Percentiles rank a stretch among this genome's conserved stretches.
Conservation (phyloP, 805 yeast species). For the Wickerhamiella bombiphila region DNA sequence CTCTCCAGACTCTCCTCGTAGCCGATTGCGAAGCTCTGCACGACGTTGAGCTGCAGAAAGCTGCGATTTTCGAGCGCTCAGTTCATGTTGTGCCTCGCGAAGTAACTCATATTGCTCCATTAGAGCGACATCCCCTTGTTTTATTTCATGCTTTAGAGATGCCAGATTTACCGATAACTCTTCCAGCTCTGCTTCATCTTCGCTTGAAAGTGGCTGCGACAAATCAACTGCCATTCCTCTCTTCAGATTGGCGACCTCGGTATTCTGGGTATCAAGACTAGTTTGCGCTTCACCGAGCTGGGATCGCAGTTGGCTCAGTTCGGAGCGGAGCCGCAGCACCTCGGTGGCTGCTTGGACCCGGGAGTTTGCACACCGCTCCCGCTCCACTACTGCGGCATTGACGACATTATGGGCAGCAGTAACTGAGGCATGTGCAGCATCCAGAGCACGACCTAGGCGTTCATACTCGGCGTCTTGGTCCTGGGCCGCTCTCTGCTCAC, state of each 20-base stretch:
- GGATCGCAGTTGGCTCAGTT: neutral
- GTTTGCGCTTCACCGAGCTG: constrained; percentile 1
- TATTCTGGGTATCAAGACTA: neutral
- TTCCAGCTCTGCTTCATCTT: constrained; percentile 3
- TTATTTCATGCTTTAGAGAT: constrained; percentile 1
- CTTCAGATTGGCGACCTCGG: constrained; percentile 1
- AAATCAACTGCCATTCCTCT: neutral
- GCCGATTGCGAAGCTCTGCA: constrained; percentile 1
- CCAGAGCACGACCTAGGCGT: neutral
- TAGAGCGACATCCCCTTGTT: neutral
- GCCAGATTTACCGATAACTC: neutral
- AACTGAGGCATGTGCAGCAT: neutral
- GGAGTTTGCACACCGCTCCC: constrained; percentile 13
- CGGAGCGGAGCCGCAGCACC: neutral
- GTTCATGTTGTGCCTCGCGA: neutral
- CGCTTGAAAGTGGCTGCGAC: constrained; percentile 1
- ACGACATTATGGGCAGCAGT: constrained; percentile 37
- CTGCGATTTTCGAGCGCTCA: neutral
- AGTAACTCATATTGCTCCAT: neutral
- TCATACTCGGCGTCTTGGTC: neutral
- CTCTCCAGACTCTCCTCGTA: neutral
- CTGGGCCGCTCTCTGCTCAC: neutral
- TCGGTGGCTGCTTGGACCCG: neutral
- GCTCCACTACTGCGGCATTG: constrained; percentile 40
- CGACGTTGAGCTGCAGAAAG: constrained; percentile 4